Conservation (phyloP, 2,329 filamentous ascomycete species). For the Diaporthe citrichinensis region DNA sequence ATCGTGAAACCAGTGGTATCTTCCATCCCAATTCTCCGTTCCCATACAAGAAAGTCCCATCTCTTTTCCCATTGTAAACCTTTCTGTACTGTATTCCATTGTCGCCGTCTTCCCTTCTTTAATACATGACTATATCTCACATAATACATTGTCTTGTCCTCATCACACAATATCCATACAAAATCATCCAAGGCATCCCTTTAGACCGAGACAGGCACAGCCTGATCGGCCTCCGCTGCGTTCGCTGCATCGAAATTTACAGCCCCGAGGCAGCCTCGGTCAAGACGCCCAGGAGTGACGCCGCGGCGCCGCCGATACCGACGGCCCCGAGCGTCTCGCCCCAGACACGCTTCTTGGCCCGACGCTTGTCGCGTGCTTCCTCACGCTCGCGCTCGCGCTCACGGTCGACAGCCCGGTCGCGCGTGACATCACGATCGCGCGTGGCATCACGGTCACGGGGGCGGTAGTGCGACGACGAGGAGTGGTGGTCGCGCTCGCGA, state of each 20-base stretch:
- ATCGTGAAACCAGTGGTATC: constrained; percentile 29
- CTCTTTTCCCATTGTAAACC: neutral
- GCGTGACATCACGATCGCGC: constrained; percentile 54
- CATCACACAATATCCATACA: constrained; percentile 7
- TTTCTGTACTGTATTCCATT: constrained; percentile 13
- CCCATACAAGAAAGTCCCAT: neutral
- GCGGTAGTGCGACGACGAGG: constrained; percentile 30
- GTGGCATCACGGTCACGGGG: constrained; percentile 53
- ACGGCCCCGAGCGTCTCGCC: constrained; percentile 70
- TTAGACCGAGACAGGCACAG: neutral
- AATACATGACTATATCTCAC: neutral
- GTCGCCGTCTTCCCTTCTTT: neutral
- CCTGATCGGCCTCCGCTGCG: neutral
- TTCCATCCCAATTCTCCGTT: neutral
- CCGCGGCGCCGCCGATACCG: constrained; percentile 73
- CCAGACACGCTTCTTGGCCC: constrained; percentile 61
- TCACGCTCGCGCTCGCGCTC: constrained; percentile 56
- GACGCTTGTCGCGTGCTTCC: constrained; percentile 50
- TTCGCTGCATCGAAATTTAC: constrained; percentile 32
- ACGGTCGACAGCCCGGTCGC: constrained; percentile 53
- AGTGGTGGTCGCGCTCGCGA: constrained; percentile 55
- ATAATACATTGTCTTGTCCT: neutral
- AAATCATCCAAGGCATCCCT: neutral
- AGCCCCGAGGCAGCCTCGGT: constrained; percentile 65
- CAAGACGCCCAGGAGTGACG: constrained; percentile 69